Percentiles rank a stretch among this genome's conserved stretches.
Conservation (phyloP, 2,329 filamentous ascomycete species). For the Trichoderma endophyticum region DNA sequence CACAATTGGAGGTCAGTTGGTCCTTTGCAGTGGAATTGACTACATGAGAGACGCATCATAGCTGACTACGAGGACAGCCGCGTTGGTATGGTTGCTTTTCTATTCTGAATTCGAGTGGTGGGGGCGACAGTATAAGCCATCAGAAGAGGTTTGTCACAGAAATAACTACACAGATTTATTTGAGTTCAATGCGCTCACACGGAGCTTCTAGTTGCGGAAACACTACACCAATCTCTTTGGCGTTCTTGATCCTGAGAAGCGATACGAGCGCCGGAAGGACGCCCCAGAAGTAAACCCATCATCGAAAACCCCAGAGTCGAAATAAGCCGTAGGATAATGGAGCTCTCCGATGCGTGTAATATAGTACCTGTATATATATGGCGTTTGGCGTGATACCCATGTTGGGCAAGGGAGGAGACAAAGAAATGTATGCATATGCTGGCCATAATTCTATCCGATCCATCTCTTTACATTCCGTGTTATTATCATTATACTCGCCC, state of each 20-base stretch:
- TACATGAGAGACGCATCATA: not conserved
- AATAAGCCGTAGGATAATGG: slow-evolving; percentile 20
- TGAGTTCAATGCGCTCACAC: not conserved
- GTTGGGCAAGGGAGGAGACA: not conserved
- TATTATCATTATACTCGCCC: slow-evolving; percentile 31
- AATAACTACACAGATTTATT: not conserved
- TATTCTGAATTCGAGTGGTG: slow-evolving; percentile 45
- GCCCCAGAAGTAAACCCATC: slow-evolving; percentile 33
- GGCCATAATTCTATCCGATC: slow-evolving; percentile 21
- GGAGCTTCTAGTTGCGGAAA: slow-evolving; percentile 32
- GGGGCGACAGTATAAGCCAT: slow-evolving; percentile 42
- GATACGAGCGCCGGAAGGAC: slow-evolving; percentile 41
- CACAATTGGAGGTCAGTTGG: slow-evolving; percentile 52
- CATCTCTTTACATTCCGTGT: slow-evolving; percentile 15
- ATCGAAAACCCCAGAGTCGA: slow-evolving; percentile 28
- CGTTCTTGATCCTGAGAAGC: slow-evolving; percentile 40
- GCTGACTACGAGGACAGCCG: slow-evolving; percentile 27
- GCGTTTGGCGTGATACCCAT: slow-evolving; percentile 30
- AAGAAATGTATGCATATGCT: slow-evolving; percentile 26
- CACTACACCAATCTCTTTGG: slow-evolving; percentile 41
- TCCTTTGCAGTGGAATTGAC: not conserved
- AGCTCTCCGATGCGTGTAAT: slow-evolving; percentile 24
- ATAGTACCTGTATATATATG: slow-evolving; percentile 24
- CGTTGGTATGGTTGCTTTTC: slow-evolving; percentile 39
- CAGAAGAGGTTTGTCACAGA: slow-evolving; percentile 36